These are phyloP conservation scores for Globisporangium yorkense DNA, from an alignment of 352 stramenopile species.

Conservation along the genomic window DNA sequence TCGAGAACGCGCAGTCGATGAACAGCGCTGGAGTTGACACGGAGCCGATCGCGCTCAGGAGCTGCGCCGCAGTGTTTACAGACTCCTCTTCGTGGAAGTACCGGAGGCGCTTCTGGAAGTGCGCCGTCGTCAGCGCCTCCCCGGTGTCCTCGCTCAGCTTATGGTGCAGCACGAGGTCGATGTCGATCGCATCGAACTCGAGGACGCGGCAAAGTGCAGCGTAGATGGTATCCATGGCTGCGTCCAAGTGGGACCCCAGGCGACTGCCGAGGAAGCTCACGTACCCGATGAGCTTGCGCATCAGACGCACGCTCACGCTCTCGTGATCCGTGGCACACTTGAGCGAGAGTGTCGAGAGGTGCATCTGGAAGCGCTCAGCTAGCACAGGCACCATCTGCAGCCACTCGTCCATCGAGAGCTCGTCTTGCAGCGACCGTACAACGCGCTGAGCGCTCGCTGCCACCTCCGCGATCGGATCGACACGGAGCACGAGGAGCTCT, in stretches of 20 bases:
- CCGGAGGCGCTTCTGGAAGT: conserved; percentile 75
- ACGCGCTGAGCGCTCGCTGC: conserved; percentile 10
- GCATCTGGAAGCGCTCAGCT: conserved; percentile 59
- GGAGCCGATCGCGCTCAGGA: conserved; percentile 45
- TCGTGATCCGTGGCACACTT: conserved; percentile 62
- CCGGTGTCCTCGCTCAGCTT: conserved; percentile 8
- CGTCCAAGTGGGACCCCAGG: conserved; percentile 44
- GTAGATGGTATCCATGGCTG: conserved; percentile 40
- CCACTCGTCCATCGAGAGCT: conserved; percentile 41
- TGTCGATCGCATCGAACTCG: conserved; percentile 62
- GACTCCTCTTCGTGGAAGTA: conserved; percentile 72
- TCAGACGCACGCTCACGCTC: conserved; percentile 38
- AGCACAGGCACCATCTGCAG: conserved; percentile 56
- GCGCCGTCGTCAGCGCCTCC: conserved; percentile 33
- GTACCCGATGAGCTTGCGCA: conserved; percentile 72
- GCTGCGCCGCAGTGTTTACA: conserved; percentile 29
- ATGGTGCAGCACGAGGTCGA: conserved; percentile 66
- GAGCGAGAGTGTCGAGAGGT: conserved; percentile 61
- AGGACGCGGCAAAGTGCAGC: conserved; percentile 40
- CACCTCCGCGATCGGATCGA: conserved; percentile 41
- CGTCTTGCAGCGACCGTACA: conserved; percentile 14
- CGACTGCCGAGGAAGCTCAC: conserved; percentile 35
- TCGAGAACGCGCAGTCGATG: conserved; percentile 56
- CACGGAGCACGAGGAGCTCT: conserved; percentile 62
- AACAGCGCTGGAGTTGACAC: conserved; percentile 49